Percentiles rank a stretch among this genome's conserved stretches.
phyloP scores from a whole-genome alignment of 1,284 basidiomycete species.

The Naganishia albida region DNA sequence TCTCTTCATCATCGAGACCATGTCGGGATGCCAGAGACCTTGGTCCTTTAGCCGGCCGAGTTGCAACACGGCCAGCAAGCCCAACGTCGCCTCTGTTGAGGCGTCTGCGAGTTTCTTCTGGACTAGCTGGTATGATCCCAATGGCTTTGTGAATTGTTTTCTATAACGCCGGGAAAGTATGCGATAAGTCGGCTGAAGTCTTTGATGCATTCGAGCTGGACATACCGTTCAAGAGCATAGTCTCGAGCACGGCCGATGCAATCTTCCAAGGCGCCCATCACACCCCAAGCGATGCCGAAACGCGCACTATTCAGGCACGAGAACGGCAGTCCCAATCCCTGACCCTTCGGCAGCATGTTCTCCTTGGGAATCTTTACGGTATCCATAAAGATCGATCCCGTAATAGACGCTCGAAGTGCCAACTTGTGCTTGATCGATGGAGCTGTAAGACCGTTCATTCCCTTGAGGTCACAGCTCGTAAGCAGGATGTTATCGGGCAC shows the following conservation, averaged over 20 bases:
- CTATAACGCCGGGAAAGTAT: slow-evolving; percentile 36
- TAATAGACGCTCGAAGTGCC: slow-evolving; percentile 82
- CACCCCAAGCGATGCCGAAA: slow-evolving; percentile 90
- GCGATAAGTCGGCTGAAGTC: neutral
- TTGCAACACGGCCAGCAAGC: slow-evolving; percentile 73
- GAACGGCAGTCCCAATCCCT: slow-evolving; percentile 80
- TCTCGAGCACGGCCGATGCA: slow-evolving; percentile 75
- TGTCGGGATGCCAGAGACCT: slow-evolving; percentile 78
- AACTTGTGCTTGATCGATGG: slow-evolving; percentile 92
- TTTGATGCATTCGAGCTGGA: neutral
- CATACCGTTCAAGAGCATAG: slow-evolving; percentile 79
- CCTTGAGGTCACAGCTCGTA: slow-evolving; percentile 57
- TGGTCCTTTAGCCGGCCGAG: slow-evolving; percentile 87
- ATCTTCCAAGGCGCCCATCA: slow-evolving; percentile 92
- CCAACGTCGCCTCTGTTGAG: slow-evolving; percentile 77
- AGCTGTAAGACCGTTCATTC: slow-evolving; percentile 76
- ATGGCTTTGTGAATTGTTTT: slow-evolving; percentile 81
- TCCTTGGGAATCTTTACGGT: slow-evolving; percentile 70
- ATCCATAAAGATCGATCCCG: slow-evolving; percentile 93
- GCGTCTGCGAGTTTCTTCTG: slow-evolving; percentile 97
- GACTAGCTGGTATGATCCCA: slow-evolving; percentile 91
- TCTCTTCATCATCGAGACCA: slow-evolving; percentile 91
- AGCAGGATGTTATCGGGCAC: neutral
- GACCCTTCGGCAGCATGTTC: slow-evolving; percentile 71
- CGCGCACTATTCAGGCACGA: slow-evolving; percentile 88